Conservation (phyloP, 2,329 filamentous ascomycete species). For the Aspergillus sp. region DNA sequence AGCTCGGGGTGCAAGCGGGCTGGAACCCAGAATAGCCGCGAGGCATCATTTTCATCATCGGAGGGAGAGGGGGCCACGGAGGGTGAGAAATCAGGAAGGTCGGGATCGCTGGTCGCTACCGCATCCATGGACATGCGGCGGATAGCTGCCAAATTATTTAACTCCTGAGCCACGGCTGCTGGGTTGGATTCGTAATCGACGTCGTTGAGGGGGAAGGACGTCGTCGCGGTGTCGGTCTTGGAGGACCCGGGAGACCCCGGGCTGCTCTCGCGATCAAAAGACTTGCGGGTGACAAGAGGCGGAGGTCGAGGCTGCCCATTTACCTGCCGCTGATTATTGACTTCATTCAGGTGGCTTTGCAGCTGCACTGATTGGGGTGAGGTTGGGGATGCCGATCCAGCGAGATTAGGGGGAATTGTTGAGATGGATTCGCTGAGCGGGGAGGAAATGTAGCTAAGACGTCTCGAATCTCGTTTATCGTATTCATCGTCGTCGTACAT, state of each 20-base stretch:
- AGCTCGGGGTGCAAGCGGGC: constrained; percentile 90
- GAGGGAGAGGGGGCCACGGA: constrained; percentile 39
- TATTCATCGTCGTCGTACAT: constrained; percentile 74
- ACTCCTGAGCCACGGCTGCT: constrained; percentile 80
- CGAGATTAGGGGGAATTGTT: constrained; percentile 28
- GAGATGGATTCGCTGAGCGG: constrained; percentile 39
- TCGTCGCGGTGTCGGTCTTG: constrained; percentile 50
- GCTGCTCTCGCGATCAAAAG: constrained; percentile 38
- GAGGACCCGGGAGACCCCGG: constrained; percentile 46
- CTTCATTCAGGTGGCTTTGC: constrained; percentile 30
- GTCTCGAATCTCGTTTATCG: constrained; percentile 54
- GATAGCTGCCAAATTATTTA: constrained; percentile 85
- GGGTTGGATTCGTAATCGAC: constrained; percentile 86
- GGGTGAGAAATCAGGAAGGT: constrained; percentile 38
- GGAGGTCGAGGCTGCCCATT: constrained; percentile 29
- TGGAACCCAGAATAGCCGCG: constrained; percentile 89
- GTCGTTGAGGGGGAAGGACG: constrained; percentile 68
- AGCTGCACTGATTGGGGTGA: constrained; percentile 22
- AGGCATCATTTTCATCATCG: constrained; percentile 74
- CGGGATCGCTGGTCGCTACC: constrained; percentile 54
- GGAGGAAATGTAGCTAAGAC: constrained; percentile 65
- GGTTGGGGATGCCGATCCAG: constrained; percentile 20
- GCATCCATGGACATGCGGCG: constrained; percentile 94
- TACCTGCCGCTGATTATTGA: constrained; percentile 12
- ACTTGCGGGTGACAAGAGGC: constrained; percentile 18